Conservation (phyloP, 2,329 filamentous ascomycete genomes). For the Chrysosporium queenslandicum region DNA sequence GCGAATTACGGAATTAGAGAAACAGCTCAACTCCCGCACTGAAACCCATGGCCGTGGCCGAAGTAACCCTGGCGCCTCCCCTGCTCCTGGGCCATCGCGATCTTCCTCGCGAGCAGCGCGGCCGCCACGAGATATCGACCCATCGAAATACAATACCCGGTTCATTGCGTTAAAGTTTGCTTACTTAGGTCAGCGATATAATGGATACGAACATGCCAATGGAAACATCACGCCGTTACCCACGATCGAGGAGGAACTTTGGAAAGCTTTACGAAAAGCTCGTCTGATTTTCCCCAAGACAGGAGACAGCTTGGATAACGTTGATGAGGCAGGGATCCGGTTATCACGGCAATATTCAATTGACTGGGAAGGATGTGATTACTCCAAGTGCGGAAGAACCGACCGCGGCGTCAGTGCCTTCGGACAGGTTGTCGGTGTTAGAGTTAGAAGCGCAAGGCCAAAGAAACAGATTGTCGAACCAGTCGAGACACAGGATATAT, state of each 20-base stretch:
- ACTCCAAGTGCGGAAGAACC: slow-evolving; percentile 90
- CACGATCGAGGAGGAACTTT: slow-evolving; percentile 86
- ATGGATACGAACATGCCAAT: slow-evolving; percentile 80
- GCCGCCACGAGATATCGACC: slow-evolving; percentile 53
- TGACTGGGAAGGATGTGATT: slow-evolving; percentile 75
- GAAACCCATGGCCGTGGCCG: slow-evolving; percentile 23
- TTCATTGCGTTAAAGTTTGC: slow-evolving; percentile 87
- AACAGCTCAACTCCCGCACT: slow-evolving; percentile 45
- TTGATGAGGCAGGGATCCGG: slow-evolving; percentile 15
- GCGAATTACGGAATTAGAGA: slow-evolving; percentile 58
- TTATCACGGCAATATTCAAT: slow-evolving; percentile 38
- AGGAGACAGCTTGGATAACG: slow-evolving; percentile 24
- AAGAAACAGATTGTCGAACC: slow-evolving; percentile 31
- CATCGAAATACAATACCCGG: slow-evolving; percentile 69
- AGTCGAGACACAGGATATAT: slow-evolving; percentile 13
- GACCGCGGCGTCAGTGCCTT: slow-evolving; percentile 93
- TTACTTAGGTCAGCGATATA: slow-evolving; percentile 83
- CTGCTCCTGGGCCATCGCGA: slow-evolving; percentile 10
- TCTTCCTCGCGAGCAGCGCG: slow-evolving; percentile 34
- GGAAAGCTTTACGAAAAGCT: slow-evolving; percentile 76
- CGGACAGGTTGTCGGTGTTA: slow-evolving; percentile 80
- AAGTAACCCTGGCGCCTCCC: slow-evolving; percentile 14
- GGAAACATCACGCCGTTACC: slow-evolving; percentile 58
- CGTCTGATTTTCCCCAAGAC: slow-evolving; percentile 63
- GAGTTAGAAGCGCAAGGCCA: slow-evolving; percentile 70